These are phyloP conservation scores for Xylariaceae sp. DNA, from an alignment of 2,329 filamentous ascomycete species.

Conservation along the genomic window DNA sequence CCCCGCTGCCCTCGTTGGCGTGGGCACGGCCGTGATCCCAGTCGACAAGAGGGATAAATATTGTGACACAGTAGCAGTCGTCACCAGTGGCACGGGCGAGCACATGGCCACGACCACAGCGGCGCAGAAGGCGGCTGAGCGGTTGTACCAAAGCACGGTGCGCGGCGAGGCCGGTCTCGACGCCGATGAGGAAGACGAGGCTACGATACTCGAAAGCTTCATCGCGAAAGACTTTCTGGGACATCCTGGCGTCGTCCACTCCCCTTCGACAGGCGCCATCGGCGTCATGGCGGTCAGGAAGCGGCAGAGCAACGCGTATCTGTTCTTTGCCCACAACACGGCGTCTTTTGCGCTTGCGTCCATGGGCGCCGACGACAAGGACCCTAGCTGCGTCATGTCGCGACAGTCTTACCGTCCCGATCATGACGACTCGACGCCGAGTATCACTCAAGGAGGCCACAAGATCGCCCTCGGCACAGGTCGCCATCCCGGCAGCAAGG, in stretches of 20 bases:
- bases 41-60: slow-evolving; percentile 62
- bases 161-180: slow-evolving; percentile 54
- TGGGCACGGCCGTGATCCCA: slow-evolving; percentile 87
- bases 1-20: slow-evolving; percentile 84
- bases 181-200: slow-evolving; percentile 66
- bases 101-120: slow-evolving; percentile 97
- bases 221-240: slow-evolving; percentile 87
- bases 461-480: too few species aligned
- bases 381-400: slow-evolving; percentile 82
- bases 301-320: slow-evolving; percentile 63
- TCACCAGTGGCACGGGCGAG: slow-evolving; percentile 92
- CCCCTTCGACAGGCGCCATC: slow-evolving; percentile 78
- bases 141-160: slow-evolving; percentile 66
- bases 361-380: slow-evolving; percentile 71
- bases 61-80: slow-evolving; percentile 64
- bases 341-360: slow-evolving; percentile 81
- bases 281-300: slow-evolving; percentile 89
- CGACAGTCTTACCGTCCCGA: too few species aligned
- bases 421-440: too few species aligned
- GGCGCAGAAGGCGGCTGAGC: slow-evolving; percentile 75
- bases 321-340: slow-evolving; percentile 96
- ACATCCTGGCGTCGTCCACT: slow-evolving; percentile 76
- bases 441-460: slow-evolving; percentile 48
- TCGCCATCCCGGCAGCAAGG: too few species aligned
- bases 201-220: slow-evolving; percentile 65